These are phyloP conservation scores for Aspergillus affinis DNA, from an alignment of 495 filamentous ascomycete genomes.

Conservation along the genomic window DNA sequence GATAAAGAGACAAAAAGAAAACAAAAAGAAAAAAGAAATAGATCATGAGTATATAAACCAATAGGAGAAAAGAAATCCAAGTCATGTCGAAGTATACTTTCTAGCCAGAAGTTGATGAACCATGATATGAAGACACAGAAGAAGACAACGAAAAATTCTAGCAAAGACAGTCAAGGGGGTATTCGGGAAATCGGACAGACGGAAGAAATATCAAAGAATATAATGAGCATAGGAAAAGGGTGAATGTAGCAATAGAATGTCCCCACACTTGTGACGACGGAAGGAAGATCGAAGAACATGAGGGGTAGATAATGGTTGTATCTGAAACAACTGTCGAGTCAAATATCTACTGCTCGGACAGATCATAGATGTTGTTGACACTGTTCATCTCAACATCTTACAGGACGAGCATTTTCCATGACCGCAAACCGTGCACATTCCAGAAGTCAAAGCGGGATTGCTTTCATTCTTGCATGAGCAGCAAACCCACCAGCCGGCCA, in stretches of 20 bases:
- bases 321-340: background rate
- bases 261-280: too few relatives aligned
- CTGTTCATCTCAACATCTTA: background rate
- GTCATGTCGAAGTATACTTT: background rate
- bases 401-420: constrained; percentile 2
- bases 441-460: constrained; percentile 7
- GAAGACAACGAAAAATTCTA: background rate
- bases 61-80: too few relatives aligned
- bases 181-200: background rate
- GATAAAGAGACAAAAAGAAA: background rate
- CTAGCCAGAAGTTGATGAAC: background rate
- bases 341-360: background rate
- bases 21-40: background rate
- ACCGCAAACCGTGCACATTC: constrained; percentile 4
- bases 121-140: background rate
- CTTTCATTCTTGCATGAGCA: constrained; percentile 5
- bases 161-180: background rate
- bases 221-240: too few relatives aligned
- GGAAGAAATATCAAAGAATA: too few relatives aligned
- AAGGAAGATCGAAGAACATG: too few relatives aligned
- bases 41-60: background rate
- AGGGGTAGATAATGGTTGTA: background rate
- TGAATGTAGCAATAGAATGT: too few relatives aligned
- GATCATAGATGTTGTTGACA: background rate
- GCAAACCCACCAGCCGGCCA: constrained; percentile 18